Evolutionary conservation across 257 asterid species (phyloP).

Genomic region (Solanum boliviense): DNA sequence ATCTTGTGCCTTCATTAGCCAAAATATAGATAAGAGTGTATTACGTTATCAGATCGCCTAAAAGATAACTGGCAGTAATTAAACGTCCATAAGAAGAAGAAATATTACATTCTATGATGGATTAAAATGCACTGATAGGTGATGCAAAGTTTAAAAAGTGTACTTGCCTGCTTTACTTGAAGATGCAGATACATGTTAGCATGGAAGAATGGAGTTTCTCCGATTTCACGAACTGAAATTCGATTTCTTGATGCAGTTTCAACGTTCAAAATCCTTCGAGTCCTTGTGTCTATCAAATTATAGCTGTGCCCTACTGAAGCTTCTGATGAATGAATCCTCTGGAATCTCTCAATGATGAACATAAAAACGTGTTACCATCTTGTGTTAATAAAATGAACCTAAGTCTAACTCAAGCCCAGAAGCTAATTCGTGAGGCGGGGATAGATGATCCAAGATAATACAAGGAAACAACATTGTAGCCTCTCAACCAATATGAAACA

Average conservation of each 20-base stretch:
- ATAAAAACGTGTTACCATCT: not conserved
- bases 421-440: not conserved
- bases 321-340: constrained; percentile 62
- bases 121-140: not conserved
- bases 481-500: not conserved
- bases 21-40: not conserved
- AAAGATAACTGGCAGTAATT: not conserved
- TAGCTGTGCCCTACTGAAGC: constrained; percentile 78
- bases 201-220: constrained; percentile 67
- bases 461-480: not conserved
- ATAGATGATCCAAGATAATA: not conserved
- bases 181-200: constrained; percentile 90
- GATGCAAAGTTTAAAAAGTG: not conserved
- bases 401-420: not conserved
- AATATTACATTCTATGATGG: not conserved
- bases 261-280: constrained; percentile 62
- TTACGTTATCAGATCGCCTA: not conserved
- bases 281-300: constrained; percentile 51
- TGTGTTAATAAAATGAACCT: not conserved
- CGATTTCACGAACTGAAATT: constrained; percentile 44
- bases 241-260: constrained; percentile 87
- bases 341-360: constrained; percentile 9
- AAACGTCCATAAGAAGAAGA: not conserved
- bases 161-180: constrained; percentile 62
- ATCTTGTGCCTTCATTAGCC: constrained; percentile 44